A percentile compares a stretch with the other conserved stretches of the same genome.
Evolutionary conservation across 2,329 filamentous ascomycete species (phyloP).

Genomic region (Colletotrichum horii): DNA sequence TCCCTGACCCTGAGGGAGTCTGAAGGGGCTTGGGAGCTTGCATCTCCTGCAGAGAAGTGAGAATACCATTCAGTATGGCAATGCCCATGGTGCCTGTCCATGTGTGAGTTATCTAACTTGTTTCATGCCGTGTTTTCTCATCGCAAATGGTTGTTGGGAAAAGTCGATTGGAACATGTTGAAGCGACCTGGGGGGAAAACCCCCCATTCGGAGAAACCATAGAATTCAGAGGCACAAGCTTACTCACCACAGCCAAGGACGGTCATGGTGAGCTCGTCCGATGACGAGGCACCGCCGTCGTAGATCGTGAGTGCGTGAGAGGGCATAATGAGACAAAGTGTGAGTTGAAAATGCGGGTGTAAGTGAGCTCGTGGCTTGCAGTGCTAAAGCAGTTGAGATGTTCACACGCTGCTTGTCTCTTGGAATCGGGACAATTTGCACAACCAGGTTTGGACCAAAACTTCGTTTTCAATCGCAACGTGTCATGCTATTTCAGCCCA

Average conservation of each 20-base stretch:
- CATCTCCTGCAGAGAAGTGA: conserved; percentile 67
- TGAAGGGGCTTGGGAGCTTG: conserved; percentile 51
- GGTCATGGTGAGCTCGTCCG: conserved; percentile 69
- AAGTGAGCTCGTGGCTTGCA: conserved; percentile 1
- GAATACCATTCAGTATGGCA: conserved; percentile 81
- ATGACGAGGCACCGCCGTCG: conserved; percentile 26
- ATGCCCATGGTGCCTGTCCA: conserved; percentile 79
- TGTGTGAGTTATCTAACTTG: conserved; percentile 2
- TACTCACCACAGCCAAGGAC: conserved; percentile 80
- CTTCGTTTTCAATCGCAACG: neutral
- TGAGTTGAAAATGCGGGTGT: neutral
- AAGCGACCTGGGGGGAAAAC: neutral
- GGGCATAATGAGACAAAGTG: conserved; percentile 27
- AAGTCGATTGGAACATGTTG: neutral
- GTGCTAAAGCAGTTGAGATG: neutral
- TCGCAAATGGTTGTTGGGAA: neutral
- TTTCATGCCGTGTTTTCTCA: neutral
- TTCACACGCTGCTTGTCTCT: neutral
- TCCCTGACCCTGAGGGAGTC: conserved; percentile 40
- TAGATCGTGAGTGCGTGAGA: conserved; percentile 32
- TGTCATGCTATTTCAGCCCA: neutral
- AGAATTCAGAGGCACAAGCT: neutral
- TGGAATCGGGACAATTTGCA: neutral
- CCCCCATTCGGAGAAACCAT: too few relatives aligned
- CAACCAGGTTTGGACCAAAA: neutral